Evolutionary conservation across 2,329 filamentous ascomycete genomes (phyloP).

Genomic region (Capronia coronata): DNA sequence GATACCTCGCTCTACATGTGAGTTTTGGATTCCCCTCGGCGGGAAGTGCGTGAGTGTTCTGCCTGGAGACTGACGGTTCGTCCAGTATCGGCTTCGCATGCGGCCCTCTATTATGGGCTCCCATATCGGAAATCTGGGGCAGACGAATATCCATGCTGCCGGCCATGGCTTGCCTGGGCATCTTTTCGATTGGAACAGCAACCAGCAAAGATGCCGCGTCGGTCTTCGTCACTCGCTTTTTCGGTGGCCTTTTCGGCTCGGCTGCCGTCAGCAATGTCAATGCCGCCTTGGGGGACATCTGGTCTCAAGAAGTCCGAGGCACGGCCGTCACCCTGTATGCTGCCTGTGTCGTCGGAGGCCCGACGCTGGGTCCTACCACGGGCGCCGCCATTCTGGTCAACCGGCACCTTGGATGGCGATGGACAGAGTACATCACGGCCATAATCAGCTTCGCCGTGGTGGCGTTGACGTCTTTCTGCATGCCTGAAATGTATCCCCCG

Average conservation of each 20-base stretch:
- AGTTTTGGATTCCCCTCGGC: not conserved
- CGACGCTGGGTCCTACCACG: conserved; percentile 40
- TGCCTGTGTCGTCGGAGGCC: conserved; percentile 38
- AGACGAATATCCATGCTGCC: conserved; percentile 42
- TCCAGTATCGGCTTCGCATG: conserved; percentile 34
- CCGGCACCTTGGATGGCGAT: conserved; percentile 40
- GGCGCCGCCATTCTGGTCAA: conserved; percentile 36
- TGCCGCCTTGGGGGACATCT: conserved; percentile 43
- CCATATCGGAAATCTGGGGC: conserved; percentile 43
- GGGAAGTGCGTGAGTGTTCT: too few relatives aligned
- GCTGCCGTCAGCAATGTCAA: conserved; percentile 41
- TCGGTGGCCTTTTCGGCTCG: conserved; percentile 42
- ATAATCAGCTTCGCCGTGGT: conserved; percentile 36
- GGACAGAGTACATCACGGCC: conserved; percentile 42
- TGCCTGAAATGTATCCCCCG: conserved; percentile 39
- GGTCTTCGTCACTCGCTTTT: conserved; percentile 41
- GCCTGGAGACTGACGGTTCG: too few relatives aligned
- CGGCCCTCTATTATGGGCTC: conserved; percentile 40
- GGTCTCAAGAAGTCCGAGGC: conserved; percentile 34
- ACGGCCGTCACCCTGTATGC: conserved; percentile 38
- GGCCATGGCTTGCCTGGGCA: conserved; percentile 37
- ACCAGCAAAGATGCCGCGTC: conserved; percentile 34
- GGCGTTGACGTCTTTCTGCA: conserved; percentile 29
- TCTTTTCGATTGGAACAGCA: conserved; percentile 45
- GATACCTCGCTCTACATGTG: conserved; percentile 43